phyloP scores from a whole-genome alignment of 1,284 basidiomycete species.

The Rhizoctonia solani region DNA sequence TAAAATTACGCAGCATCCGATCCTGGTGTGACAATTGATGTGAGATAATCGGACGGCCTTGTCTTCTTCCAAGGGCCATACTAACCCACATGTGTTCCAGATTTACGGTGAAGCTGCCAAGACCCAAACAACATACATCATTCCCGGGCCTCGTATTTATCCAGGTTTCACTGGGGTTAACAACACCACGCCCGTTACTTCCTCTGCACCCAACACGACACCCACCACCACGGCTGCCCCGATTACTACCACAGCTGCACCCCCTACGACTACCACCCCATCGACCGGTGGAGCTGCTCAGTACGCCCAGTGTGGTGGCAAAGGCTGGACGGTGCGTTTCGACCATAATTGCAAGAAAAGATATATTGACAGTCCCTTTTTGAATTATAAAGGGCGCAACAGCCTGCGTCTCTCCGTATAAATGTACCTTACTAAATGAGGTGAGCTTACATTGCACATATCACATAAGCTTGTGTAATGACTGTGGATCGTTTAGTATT shows the following conservation, averaged over 20 bases:
- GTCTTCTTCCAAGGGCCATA: background rate
- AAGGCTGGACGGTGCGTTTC: slow-evolving; percentile 19
- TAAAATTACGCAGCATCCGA: background rate
- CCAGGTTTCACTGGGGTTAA: slow-evolving; percentile 5
- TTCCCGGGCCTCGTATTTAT: slow-evolving; percentile 30
- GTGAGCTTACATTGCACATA: background rate
- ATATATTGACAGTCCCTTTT: background rate
- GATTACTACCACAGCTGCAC: background rate
- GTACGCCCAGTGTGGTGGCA: slow-evolving; percentile 36
- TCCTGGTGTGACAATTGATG: slow-evolving; percentile 24
- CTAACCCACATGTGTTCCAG: background rate
- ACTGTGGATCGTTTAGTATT: background rate
- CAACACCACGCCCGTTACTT: slow-evolving; percentile 12
- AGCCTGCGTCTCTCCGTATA: slow-evolving; percentile 7
- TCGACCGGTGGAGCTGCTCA: slow-evolving; percentile 28
- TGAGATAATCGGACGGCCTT: background rate
- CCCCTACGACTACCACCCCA: slow-evolving; percentile 30
- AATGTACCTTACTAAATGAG: slow-evolving; percentile 18
- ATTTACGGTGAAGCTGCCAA: slow-evolving; percentile 14
- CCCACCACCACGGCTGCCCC: background rate
- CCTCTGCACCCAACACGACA: background rate
- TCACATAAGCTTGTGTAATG: background rate
- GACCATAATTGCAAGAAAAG: background rate
- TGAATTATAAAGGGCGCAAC: background rate
- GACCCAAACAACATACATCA: slow-evolving; percentile 30